A percentile compares a stretch with the other conserved stretches of the same genome.
Conservation (phyloP, 2,329 filamentous ascomycete species). For the Aspergillus sp. region DNA sequence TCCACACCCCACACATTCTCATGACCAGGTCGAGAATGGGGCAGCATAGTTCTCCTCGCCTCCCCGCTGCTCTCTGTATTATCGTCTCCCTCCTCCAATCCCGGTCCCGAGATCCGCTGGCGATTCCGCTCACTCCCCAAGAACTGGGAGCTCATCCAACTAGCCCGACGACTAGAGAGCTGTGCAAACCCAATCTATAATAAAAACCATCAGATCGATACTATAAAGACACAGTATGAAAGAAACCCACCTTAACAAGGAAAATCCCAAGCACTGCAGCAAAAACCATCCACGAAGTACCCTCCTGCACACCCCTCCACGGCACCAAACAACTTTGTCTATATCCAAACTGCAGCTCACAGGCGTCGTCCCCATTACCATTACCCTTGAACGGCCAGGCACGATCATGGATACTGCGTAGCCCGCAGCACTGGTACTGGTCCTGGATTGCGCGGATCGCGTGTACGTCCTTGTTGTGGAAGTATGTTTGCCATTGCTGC, state of each 20-base stretch:
- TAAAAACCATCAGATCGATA: background rate
- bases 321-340: slow-evolving; percentile 27
- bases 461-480: slow-evolving; percentile 28
- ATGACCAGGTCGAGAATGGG: background rate
- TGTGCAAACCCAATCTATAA: slow-evolving; percentile 8
- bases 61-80: slow-evolving; percentile 1
- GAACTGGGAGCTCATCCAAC: slow-evolving; percentile 11
- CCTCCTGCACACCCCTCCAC: slow-evolving; percentile 29
- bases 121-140: slow-evolving; percentile 2
- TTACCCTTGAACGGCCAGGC: slow-evolving; percentile 40
- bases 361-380: slow-evolving; percentile 29
- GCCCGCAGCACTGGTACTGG: slow-evolving; percentile 34
- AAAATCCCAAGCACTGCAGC: slow-evolving; percentile 24
- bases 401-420: slow-evolving; percentile 35
- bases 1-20: slow-evolving; percentile 11
- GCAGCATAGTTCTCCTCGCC: background rate
- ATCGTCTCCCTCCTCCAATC: slow-evolving; percentile 3
- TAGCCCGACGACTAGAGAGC: background rate
- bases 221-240: background rate
- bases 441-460: slow-evolving; percentile 36
- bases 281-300: slow-evolving; percentile 30
- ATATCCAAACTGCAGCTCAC: slow-evolving; percentile 33
- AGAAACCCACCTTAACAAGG: slow-evolving; percentile 20
- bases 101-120: slow-evolving; percentile 12
- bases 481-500: slow-evolving; percentile 31